These are phyloP conservation scores for Ophiorrhiza pumila DNA, from an alignment of 257 asterid genomes.

Conservation along the genomic window DNA sequence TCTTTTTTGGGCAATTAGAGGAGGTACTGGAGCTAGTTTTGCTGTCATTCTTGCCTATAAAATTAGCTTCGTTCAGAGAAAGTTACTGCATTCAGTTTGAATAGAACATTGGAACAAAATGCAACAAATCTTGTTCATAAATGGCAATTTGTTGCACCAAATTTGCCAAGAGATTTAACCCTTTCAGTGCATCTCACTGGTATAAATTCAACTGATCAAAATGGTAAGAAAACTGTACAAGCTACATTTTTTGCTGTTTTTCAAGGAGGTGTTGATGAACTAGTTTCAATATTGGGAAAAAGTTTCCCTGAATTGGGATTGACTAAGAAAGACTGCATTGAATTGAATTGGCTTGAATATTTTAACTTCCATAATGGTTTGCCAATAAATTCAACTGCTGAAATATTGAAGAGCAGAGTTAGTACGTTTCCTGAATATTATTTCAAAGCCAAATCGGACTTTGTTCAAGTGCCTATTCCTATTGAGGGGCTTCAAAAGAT, in stretches of 20 bases:
- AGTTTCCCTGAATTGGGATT: conserved; percentile 15
- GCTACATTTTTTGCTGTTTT: conserved; percentile 10
- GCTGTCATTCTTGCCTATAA: conserved; percentile 11
- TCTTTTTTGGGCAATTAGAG: conserved; percentile 24
- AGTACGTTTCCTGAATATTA: neutral
- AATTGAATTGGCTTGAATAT: neutral
- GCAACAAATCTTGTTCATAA: conserved; percentile 13
- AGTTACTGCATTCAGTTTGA: neutral
- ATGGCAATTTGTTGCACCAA: conserved; percentile 11
- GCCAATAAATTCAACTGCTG: neutral
- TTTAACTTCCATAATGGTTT: neutral
- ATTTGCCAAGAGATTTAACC: neutral
- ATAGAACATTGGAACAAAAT: conserved; percentile 12
- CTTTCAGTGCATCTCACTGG: neutral
- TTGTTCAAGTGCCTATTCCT: conserved; percentile 17
- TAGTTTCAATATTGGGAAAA: conserved; percentile 3
- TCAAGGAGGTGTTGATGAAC: neutral
- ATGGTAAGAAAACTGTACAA: neutral
- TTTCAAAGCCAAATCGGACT: conserved; percentile 19
- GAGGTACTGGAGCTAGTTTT: conserved; percentile 19
- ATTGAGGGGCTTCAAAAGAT: conserved; percentile 10
- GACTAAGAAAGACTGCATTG: conserved; percentile 4
- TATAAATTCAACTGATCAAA: neutral
- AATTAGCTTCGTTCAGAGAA: neutral
- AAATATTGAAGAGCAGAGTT: conserved; percentile 3